A percentile compares a stretch with the other conserved stretches of the same genome.
Evolutionary conservation across 306 rosid genomes (phyloP).

Genomic region (Corylus avellana): DNA sequence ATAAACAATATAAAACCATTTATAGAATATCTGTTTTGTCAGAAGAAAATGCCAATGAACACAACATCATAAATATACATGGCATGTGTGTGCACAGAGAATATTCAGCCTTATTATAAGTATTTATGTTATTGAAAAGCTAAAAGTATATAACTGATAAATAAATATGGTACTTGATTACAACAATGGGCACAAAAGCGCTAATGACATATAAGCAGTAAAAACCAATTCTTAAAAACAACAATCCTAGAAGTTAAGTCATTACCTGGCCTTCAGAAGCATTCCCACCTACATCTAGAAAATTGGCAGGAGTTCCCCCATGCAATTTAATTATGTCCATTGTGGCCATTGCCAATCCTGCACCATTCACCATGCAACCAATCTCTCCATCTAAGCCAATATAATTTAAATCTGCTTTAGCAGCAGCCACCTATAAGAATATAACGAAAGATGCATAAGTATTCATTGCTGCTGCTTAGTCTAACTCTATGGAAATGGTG

Average conservation of each 20-base stretch:
- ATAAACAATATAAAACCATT: not conserved
- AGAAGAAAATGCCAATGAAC: too few relatives aligned
- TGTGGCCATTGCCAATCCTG: slow-evolving; percentile 98
- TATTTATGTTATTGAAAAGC: not conserved
- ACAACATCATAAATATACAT: not conserved
- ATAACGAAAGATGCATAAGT: slow-evolving; percentile 9
- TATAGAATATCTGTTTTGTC: too few relatives aligned
- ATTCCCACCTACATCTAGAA: slow-evolving; percentile 96
- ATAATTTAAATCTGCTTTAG: slow-evolving; percentile 91
- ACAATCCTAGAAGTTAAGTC: slow-evolving; percentile 9
- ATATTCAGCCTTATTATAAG: not conserved
- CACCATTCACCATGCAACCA: slow-evolving; percentile 99
- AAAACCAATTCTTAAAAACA: not conserved
- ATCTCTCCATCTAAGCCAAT: slow-evolving; percentile 99
- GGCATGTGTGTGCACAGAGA: not conserved
- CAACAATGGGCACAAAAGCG: not conserved
- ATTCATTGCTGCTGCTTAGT: not conserved
- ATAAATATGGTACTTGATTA: not conserved
- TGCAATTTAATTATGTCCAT: slow-evolving; percentile 96
- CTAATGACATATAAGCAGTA: slow-evolving; percentile 16
- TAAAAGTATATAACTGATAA: not conserved
- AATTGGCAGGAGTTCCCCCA: slow-evolving; percentile 99
- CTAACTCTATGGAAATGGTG: not conserved
- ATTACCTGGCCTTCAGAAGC: slow-evolving; percentile 98
- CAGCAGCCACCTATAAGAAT: slow-evolving; percentile 79